Base-by-base conservation (phyloP, 1,139 yeast genomes). In the Geotrichum citri-aurantii region DNA sequence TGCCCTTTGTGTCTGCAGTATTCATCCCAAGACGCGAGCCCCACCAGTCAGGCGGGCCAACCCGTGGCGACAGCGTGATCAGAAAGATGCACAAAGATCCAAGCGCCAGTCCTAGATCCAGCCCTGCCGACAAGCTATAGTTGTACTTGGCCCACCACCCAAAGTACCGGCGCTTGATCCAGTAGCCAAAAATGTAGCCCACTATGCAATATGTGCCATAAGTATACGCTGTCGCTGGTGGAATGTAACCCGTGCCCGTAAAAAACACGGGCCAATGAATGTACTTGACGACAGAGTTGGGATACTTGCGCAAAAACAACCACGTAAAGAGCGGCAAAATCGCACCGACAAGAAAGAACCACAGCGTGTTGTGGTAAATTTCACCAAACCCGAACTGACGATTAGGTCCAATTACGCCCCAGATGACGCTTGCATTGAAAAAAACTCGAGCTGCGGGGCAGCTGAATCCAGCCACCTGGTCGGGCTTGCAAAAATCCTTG, bases 91-190 rank as follows among this genome's bases (percentile, higher is more conserved):
- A 66, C 61, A 81, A 71, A 55, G 80, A 73, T 14, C 81, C 76
- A 67, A 81, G 74, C 4, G 84, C 84, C 62, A 83, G 71, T 54
- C 86, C 84, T 56, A 81, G 73, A 65, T 81, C 85, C 61, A 84
- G 66, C 26, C 82, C 87, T 1, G 85, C 84, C 29, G 85, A 79
- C 60, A 83, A 72, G 29, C 82, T 74, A 67, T 81, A 83, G 69
- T 81, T 82, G 73, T 84, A 84, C 73, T 83, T 83, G 50, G 82
- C 74, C 87, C 87, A 84, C 88, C 87, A 84, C 63, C 77, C 77
- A 68, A 81, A 79, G 73, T 77, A 79, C 63, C 73, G 73, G 54
- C 79, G 75, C 65, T 80, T 80, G 61, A 82, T 69, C 69, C 73
- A 77, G 71, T 73, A 81, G 56, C 81, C 81, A 69, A 82, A 83